phyloP scores from a whole-genome alignment of 768 basidiomycete genomes.

The Xerocomellus intermedius region DNA sequence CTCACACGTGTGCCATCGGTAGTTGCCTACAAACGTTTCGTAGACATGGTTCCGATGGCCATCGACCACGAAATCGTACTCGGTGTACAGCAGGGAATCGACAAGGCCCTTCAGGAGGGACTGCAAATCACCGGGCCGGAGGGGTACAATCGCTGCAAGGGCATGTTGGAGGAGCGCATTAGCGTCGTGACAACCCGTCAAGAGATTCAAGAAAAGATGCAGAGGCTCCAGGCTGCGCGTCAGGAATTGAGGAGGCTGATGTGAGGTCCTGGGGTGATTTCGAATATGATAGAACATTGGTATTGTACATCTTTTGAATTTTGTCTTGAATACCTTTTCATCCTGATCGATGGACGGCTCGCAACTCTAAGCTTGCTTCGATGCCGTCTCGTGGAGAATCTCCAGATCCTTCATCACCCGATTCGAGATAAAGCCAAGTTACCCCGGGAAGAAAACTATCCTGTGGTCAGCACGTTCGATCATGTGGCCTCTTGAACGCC shows the following conservation, averaged over 20 bases:
- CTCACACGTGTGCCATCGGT: not conserved
- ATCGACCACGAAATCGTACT: constrained; percentile 42
- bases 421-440: too few species aligned
- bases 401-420: too few species aligned
- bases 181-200: constrained; percentile 43
- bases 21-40: constrained; percentile 50
- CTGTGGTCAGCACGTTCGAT: too few species aligned
- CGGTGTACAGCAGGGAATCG: constrained; percentile 47
- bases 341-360: not conserved
- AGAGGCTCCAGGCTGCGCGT: constrained; percentile 47
- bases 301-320: not conserved
- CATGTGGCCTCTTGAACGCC: too few species aligned
- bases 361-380: too few species aligned
- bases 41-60: constrained; percentile 42
- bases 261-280: not conserved
- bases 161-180: constrained; percentile 51
- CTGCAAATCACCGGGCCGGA: constrained; percentile 53
- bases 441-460: too few species aligned
- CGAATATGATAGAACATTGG: not conserved
- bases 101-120: constrained; percentile 43
- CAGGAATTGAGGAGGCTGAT: constrained; percentile 34
- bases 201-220: constrained; percentile 50
- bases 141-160: constrained; percentile 45
- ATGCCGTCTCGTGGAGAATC: too few species aligned
- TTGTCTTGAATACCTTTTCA: not conserved